Conservation (phyloP, 2,329 filamentous ascomycete species). For the Gnomoniopsis sp. region DNA sequence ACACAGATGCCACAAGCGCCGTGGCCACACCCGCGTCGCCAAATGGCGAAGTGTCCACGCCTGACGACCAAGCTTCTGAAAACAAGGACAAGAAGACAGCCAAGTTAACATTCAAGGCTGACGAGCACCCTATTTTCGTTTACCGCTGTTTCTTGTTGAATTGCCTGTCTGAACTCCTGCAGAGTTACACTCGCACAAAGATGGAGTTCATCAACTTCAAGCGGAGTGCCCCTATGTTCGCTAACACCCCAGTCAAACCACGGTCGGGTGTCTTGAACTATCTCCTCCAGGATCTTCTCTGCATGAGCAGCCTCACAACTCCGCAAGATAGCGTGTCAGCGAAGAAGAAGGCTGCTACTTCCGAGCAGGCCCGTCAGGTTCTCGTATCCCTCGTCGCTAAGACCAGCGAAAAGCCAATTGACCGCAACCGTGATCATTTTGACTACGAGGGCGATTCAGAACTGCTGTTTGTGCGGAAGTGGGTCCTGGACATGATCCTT, state of each 20-base stretch:
- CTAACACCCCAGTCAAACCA: slow-evolving; percentile 88
- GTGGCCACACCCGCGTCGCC: slow-evolving; percentile 26
- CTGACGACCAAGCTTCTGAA: slow-evolving; percentile 29
- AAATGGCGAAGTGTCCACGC: background rate
- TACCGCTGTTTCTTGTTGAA: slow-evolving; percentile 94
- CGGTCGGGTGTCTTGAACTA: slow-evolving; percentile 92
- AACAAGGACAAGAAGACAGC: slow-evolving; percentile 58
- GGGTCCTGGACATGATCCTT: slow-evolving; percentile 88
- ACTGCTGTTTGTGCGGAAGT: slow-evolving; percentile 87
- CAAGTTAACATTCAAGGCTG: slow-evolving; percentile 80
- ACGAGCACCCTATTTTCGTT: slow-evolving; percentile 93
- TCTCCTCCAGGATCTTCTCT: slow-evolving; percentile 74
- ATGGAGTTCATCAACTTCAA: slow-evolving; percentile 99
- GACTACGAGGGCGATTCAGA: slow-evolving; percentile 76
- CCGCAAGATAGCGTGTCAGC: slow-evolving; percentile 70
- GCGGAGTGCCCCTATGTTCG: slow-evolving; percentile 78
- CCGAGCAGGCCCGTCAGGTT: slow-evolving; percentile 79
- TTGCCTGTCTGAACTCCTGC: slow-evolving; percentile 84
- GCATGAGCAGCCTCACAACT: slow-evolving; percentile 57
- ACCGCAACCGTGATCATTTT: slow-evolving; percentile 54
- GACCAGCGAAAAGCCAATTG: slow-evolving; percentile 71
- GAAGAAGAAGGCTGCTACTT: slow-evolving; percentile 84
- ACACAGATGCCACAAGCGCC: slow-evolving; percentile 32
- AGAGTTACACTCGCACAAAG: slow-evolving; percentile 91
- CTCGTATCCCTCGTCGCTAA: slow-evolving; percentile 84